Conservation (phyloP, 2,329 filamentous ascomycete species). For the Triangularia setosa region DNA sequence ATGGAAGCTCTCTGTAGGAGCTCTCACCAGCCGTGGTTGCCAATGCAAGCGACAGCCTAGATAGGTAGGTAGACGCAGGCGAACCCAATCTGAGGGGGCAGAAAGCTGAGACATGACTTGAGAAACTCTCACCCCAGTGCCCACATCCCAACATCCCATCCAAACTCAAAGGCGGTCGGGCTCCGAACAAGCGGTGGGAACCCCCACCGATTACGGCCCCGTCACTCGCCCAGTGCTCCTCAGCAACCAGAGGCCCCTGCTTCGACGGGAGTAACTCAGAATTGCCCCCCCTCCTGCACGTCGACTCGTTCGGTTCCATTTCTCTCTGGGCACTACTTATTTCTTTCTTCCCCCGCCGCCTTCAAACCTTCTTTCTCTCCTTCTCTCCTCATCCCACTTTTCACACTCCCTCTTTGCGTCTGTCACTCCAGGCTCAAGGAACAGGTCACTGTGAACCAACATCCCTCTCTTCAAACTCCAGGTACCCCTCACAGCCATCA, state of each 20-base stretch:
- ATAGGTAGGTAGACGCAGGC: no score
- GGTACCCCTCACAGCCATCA: constrained; percentile 18
- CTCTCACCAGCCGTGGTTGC: neutral
- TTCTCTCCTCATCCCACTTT: constrained; percentile 9
- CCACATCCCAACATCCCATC: neutral
- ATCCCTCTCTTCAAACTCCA: constrained; percentile 16
- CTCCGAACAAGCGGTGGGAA: constrained; percentile 19
- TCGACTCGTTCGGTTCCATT: constrained; percentile 7
- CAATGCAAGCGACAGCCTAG: no score
- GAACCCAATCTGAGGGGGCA: neutral
- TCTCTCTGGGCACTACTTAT: constrained; percentile 5
- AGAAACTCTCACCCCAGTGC: neutral
- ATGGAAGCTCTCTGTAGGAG: neutral
- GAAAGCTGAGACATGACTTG: neutral
- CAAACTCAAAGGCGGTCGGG: constrained; percentile 15
- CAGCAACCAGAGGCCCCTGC: neutral
- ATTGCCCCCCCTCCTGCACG: constrained; percentile 17
- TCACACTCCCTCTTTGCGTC: constrained; percentile 12
- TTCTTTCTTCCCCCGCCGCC: constrained; percentile 8
- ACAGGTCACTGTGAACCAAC: constrained; percentile 17
- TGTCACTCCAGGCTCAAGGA: constrained; percentile 16
- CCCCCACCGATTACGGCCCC: constrained; percentile 23
- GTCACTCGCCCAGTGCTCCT: neutral
- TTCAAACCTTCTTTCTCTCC: constrained; percentile 11
- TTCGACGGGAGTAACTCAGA: constrained; percentile 12